Evolutionary conservation across 345 rosid species (phyloP).

Genomic region (Aethionema arabicum): DNA sequence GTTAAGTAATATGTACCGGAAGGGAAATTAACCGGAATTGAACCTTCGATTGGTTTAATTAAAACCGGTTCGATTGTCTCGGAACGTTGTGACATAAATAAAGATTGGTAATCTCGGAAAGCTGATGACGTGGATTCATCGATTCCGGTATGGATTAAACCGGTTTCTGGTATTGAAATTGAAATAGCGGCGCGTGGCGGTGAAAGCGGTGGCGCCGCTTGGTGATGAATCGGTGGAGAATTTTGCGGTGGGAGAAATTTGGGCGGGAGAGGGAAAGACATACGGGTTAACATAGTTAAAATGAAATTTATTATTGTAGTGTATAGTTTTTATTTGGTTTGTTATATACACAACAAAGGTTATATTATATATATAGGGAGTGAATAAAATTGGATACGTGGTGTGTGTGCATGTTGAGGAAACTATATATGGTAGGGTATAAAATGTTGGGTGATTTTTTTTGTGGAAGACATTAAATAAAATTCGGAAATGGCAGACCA

Average conservation of each 20-base stretch:
- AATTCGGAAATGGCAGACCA: slow-evolving; percentile 39
- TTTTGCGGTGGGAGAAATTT: slow-evolving; percentile 40
- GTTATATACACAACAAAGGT: slow-evolving; percentile 26
- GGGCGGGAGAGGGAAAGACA: slow-evolving; percentile 34
- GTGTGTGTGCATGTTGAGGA: slow-evolving; percentile 35
- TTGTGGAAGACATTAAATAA: slow-evolving; percentile 36
- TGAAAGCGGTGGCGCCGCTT: slow-evolving; percentile 27
- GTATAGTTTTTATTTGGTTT: slow-evolving; percentile 14
- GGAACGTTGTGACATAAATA: slow-evolving; percentile 71
- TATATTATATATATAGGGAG: slow-evolving; percentile 30
- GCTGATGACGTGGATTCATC: slow-evolving; percentile 52
- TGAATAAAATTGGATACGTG: slow-evolving; percentile 29
- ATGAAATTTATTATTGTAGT: slow-evolving; percentile 24
- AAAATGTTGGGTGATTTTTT: slow-evolving; percentile 26
- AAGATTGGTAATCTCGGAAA: slow-evolving; percentile 83
- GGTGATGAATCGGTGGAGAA: slow-evolving; percentile 38
- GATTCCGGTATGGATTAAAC: slow-evolving; percentile 15
- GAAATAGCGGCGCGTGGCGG: slow-evolving; percentile 50
- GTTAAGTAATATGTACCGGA: slow-evolving; percentile 78
- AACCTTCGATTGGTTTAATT: slow-evolving; percentile 52
- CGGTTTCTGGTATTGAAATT: slow-evolving; percentile 44
- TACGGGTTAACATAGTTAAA: slow-evolving; percentile 43
- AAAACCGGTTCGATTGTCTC: slow-evolving; percentile 54
- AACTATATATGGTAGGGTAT: slow-evolving; percentile 36
- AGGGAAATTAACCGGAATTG: slow-evolving; percentile 68